phyloP scores from a whole-genome alignment of 164 flowering plant species.

The Nelumbo lutea region DNA sequence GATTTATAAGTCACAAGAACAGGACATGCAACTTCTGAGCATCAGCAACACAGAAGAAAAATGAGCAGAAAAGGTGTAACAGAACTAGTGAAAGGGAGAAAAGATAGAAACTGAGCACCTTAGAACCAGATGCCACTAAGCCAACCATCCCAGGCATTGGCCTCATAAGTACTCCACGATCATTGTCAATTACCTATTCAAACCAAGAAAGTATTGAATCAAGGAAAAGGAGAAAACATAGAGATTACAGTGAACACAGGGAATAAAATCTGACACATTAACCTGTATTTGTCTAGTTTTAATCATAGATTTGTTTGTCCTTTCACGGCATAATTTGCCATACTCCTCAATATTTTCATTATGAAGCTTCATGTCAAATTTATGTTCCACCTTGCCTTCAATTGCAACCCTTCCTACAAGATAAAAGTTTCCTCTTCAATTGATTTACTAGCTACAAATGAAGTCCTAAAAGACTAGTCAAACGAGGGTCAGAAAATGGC shows the following conservation, averaged over 20 bases:
- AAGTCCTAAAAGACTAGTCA: neutral
- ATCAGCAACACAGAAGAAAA: neutral
- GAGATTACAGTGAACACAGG: neutral
- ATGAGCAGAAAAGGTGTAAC: neutral
- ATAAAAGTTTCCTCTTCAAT: neutral
- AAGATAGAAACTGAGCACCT: slow-evolving; percentile 32
- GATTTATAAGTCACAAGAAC: neutral
- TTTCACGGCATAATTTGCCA: slow-evolving; percentile 65
- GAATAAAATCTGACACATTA: neutral
- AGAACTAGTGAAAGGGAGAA: neutral
- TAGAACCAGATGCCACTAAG: slow-evolving; percentile 36
- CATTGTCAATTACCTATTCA: slow-evolving; percentile 62
- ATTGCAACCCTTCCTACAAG: slow-evolving; percentile 40
- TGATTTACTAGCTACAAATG: neutral
- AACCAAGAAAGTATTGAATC: neutral
- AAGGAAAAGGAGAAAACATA: neutral
- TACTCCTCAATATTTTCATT: slow-evolving; percentile 54
- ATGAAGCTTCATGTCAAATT: slow-evolving; percentile 77
- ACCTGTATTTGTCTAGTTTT: slow-evolving; percentile 66
- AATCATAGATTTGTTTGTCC: slow-evolving; percentile 64
- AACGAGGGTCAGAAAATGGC: neutral
- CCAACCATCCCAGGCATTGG: slow-evolving; percentile 81
- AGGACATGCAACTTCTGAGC: neutral
- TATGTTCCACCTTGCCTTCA: slow-evolving; percentile 70
- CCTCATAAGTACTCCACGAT: slow-evolving; percentile 70